Base-by-base conservation (phyloP, 208 protist species). In the Trypanosoma mega region DNA sequence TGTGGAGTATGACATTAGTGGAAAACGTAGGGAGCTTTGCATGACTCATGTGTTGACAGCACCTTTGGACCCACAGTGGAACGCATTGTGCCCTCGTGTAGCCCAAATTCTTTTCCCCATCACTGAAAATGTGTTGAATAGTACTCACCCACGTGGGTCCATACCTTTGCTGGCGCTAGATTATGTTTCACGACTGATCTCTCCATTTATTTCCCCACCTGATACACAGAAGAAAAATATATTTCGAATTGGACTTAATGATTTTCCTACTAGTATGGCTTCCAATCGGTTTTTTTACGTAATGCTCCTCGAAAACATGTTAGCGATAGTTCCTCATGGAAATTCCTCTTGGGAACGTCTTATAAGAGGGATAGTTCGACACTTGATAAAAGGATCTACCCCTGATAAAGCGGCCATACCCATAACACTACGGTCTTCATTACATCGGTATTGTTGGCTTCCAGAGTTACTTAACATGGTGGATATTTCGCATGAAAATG, bases 371-470 rank as follows among this genome's bases (percentile, higher is more conserved):
- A n/a, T n/a, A n/a, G n/a, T n/a, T n/a, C n/a, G n/a, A n/a, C n/a
- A n/a, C n/a, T n/a, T 39, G 6, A 6, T 6, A 6, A 39, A 6
- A 16, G 8, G 6, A 16, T 39, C 34, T 16, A 39, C 34, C 34
- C 12, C 8, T 39, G 34, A 39, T 60, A 16, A 2, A 21, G 41
- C 20, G 24, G 1, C 16, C 24, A 60, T 63, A 18, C 29, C 48
- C 3, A 23, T 36, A n/a, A 12, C 6, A 9, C 47, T 63, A 14
- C 56, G 37, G 12, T 16, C 59, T n/a, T 39, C 63, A 37, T 34
- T 72, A 27, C 65, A 72, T 47, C 2, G 20, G 33, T n/a, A 50
- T 16, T 72, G 56, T 55, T 72, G 54, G 54, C 50, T 72, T 43
- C 65, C 65, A 30, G 50, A 46, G 27, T 39, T 72, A 51, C 49